phyloP scores from a whole-genome alignment of 345 rosid species.

The Murraya paniculata region DNA sequence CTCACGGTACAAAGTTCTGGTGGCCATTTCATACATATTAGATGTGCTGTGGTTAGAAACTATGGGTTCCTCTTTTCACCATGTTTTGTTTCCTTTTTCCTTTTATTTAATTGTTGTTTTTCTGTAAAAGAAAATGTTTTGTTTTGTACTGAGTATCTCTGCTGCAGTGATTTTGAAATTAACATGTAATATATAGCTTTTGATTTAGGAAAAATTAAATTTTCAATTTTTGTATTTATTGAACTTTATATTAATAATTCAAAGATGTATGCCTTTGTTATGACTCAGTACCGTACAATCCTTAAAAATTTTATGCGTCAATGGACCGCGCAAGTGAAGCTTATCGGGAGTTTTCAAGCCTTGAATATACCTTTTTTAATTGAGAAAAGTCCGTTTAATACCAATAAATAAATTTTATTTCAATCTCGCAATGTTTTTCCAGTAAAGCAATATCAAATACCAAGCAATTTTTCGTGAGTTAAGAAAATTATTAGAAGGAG shows the following conservation, averaged over 20 bases:
- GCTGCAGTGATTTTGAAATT: not conserved
- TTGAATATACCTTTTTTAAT: no score
- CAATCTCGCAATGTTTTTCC: no score
- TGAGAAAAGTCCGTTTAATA: not conserved
- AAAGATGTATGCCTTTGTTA: not conserved
- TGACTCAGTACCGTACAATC: not conserved
- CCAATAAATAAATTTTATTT: not conserved
- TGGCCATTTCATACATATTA: constrained; percentile 1
- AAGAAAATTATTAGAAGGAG: no score
- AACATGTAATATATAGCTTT: not conserved
- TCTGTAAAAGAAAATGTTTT: not conserved
- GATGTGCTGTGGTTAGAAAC: constrained; percentile 1
- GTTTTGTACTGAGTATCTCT: not conserved
- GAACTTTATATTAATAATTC: not conserved
- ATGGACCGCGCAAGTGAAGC: not conserved
- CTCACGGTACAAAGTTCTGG: not conserved
- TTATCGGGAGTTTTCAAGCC: not conserved
- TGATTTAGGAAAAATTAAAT: not conserved
- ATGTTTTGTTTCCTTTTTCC: not conserved
- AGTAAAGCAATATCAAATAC: no score
- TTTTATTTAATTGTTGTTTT: no score
- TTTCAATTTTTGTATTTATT: not conserved
- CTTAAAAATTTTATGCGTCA: not conserved
- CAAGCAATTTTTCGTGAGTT: no score
- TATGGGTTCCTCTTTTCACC: not conserved